Base-by-base conservation (phyloP, 1,284 basidiomycete species). In the Apiotrichum brassicae region DNA sequence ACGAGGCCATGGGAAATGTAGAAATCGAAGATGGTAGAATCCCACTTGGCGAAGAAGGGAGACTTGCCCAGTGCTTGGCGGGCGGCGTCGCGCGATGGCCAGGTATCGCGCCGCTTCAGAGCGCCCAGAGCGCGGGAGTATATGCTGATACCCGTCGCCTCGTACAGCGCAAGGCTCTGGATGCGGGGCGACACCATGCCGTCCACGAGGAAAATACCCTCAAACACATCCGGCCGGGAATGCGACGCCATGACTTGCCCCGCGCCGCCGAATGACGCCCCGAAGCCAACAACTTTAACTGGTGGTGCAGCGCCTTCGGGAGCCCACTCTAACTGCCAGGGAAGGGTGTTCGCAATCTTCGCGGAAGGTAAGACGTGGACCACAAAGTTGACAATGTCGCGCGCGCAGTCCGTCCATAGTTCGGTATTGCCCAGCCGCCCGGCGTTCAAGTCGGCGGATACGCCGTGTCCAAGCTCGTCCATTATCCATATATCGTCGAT, bases 401-500 rank as follows among this genome's bases (percentile, higher is more conserved):
- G 16, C 62, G 62, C 8, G 60, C 53, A 5, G 22, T 79, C 77
- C 33, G 48, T 39, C 68, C 68, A 70, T 6, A 53, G 54, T 41
- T 63, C 53, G 0, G 62, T 53, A 1, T 54, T 46, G 1, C 78
- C 78, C 2, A 84, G 70, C 20, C 72, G 71, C 0, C 74, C 68
- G 0, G 71, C 74, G 56, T 91, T 92, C 45, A 90, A 51, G 18
- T 85, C 68, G 1, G 77, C 82, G 14, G 84, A 78, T 48, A 88
- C 86, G 0, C 85, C 87, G 48, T 89, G 86, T 53, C 87, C 82
- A 4, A 82, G 77, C 34, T 83, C 78, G 57, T 92, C 89, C 73
- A 86, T 80, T 1, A 79, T 70, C 86, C 86, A 91, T 14, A 90
- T 76, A 63, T 92, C 87, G 59, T 85, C 82, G 12, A 91, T 68